These are phyloP conservation scores for Aphanomyces invadans DNA, from an alignment of 352 stramenopile species.

Conservation along the genomic window DNA sequence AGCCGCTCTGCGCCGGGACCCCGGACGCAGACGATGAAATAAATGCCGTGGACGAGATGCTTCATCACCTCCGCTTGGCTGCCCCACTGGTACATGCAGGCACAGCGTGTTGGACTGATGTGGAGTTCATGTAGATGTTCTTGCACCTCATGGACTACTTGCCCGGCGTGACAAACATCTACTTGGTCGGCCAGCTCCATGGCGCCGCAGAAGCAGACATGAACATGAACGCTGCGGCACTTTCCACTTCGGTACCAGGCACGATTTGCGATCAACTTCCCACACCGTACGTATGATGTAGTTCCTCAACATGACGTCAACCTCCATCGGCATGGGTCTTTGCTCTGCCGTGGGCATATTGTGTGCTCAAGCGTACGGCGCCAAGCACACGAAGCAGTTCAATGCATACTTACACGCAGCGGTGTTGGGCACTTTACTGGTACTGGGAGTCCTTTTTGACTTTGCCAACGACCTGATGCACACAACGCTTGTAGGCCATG, in stretches of 20 bases:
- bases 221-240: constrained; percentile 51
- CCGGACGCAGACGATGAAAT: neutral
- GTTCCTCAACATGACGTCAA: constrained; percentile 62
- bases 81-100: neutral
- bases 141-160: constrained; percentile 60
- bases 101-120: neutral
- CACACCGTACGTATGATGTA: too few species aligned
- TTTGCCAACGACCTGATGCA: neutral
- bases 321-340: constrained; percentile 66
- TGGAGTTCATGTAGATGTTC: constrained; percentile 28
- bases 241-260: constrained; percentile 5
- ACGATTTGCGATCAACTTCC: too few species aligned
- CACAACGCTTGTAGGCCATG: neutral
- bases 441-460: neutral
- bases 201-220: constrained; percentile 34
- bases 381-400: constrained; percentile 54
- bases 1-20: neutral
- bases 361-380: constrained; percentile 72
- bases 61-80: neutral
- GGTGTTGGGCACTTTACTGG: neutral
- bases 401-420: constrained; percentile 31
- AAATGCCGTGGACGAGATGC: neutral
- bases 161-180: constrained; percentile 48
- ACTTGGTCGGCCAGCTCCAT: constrained; percentile 52
- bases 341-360: constrained; percentile 83